phyloP scores from a whole-genome alignment of 257 asterid species.

The Nicotiana attenuata region DNA sequence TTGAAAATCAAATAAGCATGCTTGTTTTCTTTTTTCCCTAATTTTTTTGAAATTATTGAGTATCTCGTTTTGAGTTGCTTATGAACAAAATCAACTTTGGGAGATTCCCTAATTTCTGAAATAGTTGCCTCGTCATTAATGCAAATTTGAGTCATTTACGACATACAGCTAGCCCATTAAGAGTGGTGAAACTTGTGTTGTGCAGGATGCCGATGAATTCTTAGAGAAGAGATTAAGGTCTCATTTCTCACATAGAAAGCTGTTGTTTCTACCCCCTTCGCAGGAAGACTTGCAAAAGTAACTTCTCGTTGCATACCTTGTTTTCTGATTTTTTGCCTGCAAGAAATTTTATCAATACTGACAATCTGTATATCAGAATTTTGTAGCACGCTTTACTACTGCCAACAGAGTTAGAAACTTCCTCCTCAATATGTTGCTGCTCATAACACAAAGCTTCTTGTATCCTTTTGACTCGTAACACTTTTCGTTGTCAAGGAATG shows the following conservation, averaged over 20 bases:
- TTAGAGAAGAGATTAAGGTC: constrained; percentile 97
- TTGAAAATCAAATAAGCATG: not conserved
- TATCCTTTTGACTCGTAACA: constrained; percentile 50
- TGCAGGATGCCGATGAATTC: constrained; percentile 97
- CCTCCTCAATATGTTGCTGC: constrained; percentile 56
- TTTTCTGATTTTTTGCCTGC: too few species aligned
- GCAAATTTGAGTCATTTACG: not conserved
- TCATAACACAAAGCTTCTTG: constrained; percentile 60
- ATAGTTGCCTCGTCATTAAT: not conserved
- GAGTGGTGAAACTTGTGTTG: too few species aligned
- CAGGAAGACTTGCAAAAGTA: constrained; percentile 53
- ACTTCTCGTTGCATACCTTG: too few species aligned
- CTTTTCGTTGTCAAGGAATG: not conserved
- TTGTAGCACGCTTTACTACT: constrained; percentile 59
- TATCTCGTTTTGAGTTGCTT: not conserved
- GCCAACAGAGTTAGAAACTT: constrained; percentile 65
- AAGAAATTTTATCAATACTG: too few species aligned
- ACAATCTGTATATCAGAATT: too few species aligned
- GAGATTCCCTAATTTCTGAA: too few species aligned
- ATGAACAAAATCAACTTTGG: constrained; percentile 4
- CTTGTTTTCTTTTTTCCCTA: too few species aligned
- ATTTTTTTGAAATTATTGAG: too few species aligned
- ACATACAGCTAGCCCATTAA: not conserved
- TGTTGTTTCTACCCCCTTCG: constrained; percentile 76
- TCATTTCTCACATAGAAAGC: constrained; percentile 92